These are phyloP conservation scores for Sarocladium oryzae DNA, from an alignment of 2,329 filamentous ascomycete species.

Conservation along the genomic window DNA sequence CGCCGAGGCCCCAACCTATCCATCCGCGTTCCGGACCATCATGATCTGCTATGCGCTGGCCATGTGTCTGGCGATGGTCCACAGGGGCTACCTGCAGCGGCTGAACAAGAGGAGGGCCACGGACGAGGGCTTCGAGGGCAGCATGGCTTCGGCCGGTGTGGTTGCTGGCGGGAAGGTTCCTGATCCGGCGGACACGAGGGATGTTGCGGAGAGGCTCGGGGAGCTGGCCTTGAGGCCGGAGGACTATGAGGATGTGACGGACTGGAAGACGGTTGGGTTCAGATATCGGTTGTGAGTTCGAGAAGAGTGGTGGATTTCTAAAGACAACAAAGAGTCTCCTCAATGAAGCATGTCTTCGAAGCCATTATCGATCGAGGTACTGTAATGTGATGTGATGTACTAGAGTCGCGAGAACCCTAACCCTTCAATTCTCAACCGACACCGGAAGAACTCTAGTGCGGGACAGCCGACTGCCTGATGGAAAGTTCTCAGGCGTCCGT, in stretches of 20 bases:
- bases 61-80: constrained; percentile 32
- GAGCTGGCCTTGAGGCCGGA: constrained; percentile 32
- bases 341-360: too few species aligned
- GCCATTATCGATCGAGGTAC: too few species aligned
- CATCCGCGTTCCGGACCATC: constrained; percentile 48
- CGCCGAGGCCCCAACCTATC: constrained; percentile 42
- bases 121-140: constrained; percentile 39
- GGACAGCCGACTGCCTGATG: not conserved
- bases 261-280: constrained; percentile 53
- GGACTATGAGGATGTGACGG: constrained; percentile 52
- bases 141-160: constrained; percentile 33
- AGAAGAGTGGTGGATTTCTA: too few species aligned
- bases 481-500: not conserved
- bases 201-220: constrained; percentile 25
- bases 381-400: too few species aligned
- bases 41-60: constrained; percentile 49
- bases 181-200: constrained; percentile 16
- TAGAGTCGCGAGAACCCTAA: too few species aligned
- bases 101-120: constrained; percentile 35
- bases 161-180: constrained; percentile 31
- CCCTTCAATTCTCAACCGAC: not conserved
- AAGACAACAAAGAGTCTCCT: too few species aligned
- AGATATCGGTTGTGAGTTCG: constrained; percentile 43
- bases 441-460: constrained; percentile 6
- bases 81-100: constrained; percentile 42